Base-by-base conservation (phyloP, 2,329 filamentous ascomycete species). In the Fusarium siculi region DNA sequence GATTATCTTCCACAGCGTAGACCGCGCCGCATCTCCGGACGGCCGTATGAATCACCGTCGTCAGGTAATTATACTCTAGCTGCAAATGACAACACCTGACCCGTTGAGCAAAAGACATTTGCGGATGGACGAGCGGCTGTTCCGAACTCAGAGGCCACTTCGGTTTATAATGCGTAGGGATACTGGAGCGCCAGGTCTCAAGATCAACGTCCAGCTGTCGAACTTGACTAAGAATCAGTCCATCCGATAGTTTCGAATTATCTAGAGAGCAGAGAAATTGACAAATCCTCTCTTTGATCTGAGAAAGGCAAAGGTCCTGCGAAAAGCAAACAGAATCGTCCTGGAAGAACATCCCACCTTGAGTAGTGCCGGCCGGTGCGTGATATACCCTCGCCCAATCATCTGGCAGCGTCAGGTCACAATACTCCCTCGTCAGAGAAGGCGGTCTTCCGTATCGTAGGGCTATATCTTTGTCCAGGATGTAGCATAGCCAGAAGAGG, bases 401-500 rank as follows among this genome's bases (percentile, higher is more conserved):
- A 7, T 32, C 12, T 5, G 60, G 63, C 1, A 47, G 5, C 4
- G 40, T 65, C 10, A 65, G 9, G 7, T 65, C 63, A 4, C 47
- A 65, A 2, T 65, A 65, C 9, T 42, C 30, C 2, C 28, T 56
- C 0, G 60, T 54, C 7, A 65, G 28, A 4, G 15, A 32, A 9
- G 63, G 60, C 1, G 63, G 63, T n/a, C 60, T 50, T 1, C 47
- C 40, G 11, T 34, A 47, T 6, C 60, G 15, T 4, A 65, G 12
- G 0, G 59, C 30, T 7, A 65, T 18, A 0, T 65, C 63, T 4
- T 65, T 65, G 9, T 65, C 63, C 0, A 65, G 14, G 2, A 56
- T 37, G 0, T 66, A 66, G 11, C 59, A 56, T 30, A 65, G 1
- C 63, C 63, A 66, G 19, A 66, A 66, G 3, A 66, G 21, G 18